Percentiles rank a stretch among this genome's conserved stretches.
These are phyloP conservation scores for Skeletonema tropicum DNA, from an alignment of 108 stramenopile genomes.

Conservation along the genomic window DNA sequence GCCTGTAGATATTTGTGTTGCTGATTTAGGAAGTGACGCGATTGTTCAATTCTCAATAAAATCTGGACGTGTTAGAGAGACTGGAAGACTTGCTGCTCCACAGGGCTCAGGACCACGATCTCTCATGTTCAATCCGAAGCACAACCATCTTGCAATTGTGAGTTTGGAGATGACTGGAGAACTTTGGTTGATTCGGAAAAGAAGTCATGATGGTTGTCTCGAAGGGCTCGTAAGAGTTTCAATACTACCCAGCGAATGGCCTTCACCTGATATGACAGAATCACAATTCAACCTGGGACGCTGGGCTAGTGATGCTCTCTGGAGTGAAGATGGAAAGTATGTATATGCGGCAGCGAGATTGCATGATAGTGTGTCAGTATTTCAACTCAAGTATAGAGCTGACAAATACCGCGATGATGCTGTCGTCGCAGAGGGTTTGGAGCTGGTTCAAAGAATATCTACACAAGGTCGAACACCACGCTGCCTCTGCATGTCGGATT, in stretches of 20 bases:
- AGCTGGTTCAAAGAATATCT: constrained; percentile 30
- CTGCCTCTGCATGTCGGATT: constrained; percentile 43
- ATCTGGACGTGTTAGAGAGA: constrained; percentile 27
- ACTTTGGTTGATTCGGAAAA: constrained; percentile 35
- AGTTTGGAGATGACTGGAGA: constrained; percentile 50
- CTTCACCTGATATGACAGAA: constrained; percentile 10
- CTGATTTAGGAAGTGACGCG: constrained; percentile 42
- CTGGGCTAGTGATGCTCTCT: constrained; percentile 51
- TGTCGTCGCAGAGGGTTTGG: not conserved
- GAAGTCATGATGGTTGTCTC: constrained; percentile 32
- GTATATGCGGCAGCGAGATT: constrained; percentile 49
- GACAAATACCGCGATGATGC: constrained; percentile 13
- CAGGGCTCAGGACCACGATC: constrained; percentile 50
- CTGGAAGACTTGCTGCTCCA: constrained; percentile 40
- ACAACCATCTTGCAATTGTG: constrained; percentile 37
- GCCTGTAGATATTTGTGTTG: constrained; percentile 29
- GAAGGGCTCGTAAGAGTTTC: constrained; percentile 27
- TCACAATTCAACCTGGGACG: constrained; percentile 43
- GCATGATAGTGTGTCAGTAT: constrained; percentile 44
- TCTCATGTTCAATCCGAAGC: constrained; percentile 43
- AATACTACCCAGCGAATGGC: constrained; percentile 43
- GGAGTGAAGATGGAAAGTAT: constrained; percentile 48
- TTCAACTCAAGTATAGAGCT: constrained; percentile 28
- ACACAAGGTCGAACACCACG: constrained; percentile 39
- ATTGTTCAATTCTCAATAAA: constrained; percentile 36